Evolutionary conservation across 2,329 filamentous ascomycete species (phyloP).

Genomic region (Akanthomyces dipterigenus): DNA sequence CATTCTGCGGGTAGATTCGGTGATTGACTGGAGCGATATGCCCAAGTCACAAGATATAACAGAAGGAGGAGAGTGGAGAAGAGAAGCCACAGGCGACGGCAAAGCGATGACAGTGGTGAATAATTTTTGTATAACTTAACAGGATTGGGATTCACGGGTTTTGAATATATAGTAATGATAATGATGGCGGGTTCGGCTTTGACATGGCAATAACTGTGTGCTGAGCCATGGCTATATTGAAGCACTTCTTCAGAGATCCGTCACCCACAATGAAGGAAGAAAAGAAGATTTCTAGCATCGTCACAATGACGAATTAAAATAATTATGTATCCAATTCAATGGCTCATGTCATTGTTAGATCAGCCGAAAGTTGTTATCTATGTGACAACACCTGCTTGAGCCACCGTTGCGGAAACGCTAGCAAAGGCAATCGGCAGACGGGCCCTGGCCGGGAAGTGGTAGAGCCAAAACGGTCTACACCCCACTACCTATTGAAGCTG

Average conservation of each 20-base stretch:
- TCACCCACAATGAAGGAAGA: background rate
- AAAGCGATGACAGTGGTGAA: background rate
- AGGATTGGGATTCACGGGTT: background rate
- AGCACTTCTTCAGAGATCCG: too few relatives aligned
- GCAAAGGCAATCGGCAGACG: background rate
- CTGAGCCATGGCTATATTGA: background rate
- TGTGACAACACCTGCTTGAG: background rate
- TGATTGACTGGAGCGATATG: background rate
- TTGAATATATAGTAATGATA: background rate
- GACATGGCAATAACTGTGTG: background rate
- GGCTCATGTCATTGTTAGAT: too few relatives aligned
- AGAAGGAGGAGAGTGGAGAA: background rate
- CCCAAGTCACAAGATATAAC: background rate
- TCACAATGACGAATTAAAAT: too few relatives aligned
- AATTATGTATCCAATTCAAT: too few relatives aligned
- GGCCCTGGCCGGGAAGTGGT: background rate
- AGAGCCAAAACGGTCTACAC: background rate
- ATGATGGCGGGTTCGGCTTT: background rate
- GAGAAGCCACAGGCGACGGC: background rate
- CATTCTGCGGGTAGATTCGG: background rate
- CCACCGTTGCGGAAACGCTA: background rate
- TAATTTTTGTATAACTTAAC: constrained; percentile 2
- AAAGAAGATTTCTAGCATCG: too few relatives aligned
- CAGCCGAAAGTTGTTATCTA: background rate
- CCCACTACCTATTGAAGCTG: background rate